Evolutionary conservation across 1,284 basidiomycete genomes (phyloP).

Genomic region (Wolfiporia cocos): DNA sequence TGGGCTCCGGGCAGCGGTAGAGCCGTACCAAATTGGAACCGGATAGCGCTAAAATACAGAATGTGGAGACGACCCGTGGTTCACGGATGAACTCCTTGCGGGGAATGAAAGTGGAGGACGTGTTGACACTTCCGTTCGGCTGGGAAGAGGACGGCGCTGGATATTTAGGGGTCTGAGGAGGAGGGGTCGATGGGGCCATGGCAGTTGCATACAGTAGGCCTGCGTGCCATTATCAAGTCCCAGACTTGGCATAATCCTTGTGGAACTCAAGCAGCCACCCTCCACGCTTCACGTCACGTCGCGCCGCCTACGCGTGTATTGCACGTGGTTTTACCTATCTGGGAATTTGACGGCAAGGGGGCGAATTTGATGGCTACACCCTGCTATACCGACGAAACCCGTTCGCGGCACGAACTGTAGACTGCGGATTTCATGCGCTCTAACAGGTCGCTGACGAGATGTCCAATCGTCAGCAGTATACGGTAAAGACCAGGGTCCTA

Average conservation of each 20-base stretch:
- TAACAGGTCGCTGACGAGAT: too few species aligned
- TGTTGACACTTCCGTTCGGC: constrained; percentile 14
- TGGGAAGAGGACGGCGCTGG: constrained; percentile 12
- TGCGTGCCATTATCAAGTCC: constrained; percentile 3
- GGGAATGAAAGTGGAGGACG: constrained; percentile 42
- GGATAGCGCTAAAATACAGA: constrained; percentile 63
- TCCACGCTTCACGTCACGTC: neutral
- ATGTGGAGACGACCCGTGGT: constrained; percentile 47
- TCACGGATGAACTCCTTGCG: constrained; percentile 66
- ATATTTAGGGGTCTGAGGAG: constrained; percentile 20
- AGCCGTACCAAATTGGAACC: constrained; percentile 56
- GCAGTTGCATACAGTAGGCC: constrained; percentile 17
- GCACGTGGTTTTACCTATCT: constrained; percentile 3
- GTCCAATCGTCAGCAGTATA: too few species aligned
- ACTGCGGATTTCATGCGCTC: too few species aligned
- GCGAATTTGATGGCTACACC: too few species aligned
- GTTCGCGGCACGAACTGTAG: too few species aligned
- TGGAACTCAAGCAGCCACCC: constrained; percentile 4
- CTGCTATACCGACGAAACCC: too few species aligned
- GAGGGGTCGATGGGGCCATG: constrained; percentile 20
- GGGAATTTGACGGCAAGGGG: too few species aligned
- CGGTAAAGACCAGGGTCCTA: too few species aligned
- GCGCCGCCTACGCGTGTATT: constrained; percentile 1
- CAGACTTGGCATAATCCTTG: neutral
- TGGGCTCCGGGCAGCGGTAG: constrained; percentile 54